Conservation (phyloP, 164 flowering plant species). For the Berberis thunbergii region DNA sequence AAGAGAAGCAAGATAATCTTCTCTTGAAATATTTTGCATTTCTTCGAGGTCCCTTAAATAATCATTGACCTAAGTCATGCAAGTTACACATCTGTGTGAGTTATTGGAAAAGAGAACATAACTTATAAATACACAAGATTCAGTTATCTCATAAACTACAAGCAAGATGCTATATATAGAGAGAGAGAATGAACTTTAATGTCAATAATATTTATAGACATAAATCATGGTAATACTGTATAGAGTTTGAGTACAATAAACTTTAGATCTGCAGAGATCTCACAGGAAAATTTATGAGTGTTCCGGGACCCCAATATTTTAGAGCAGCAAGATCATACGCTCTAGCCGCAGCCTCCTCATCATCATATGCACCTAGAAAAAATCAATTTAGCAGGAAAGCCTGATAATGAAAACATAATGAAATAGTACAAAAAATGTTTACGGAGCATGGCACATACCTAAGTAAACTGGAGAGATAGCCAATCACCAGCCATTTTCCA, state of each 20-base stretch:
- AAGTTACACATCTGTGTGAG: background rate
- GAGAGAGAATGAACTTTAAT: too few species aligned
- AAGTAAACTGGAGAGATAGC: slow-evolving; percentile 55
- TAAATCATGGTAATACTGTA: background rate
- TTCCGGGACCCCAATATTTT: slow-evolving; percentile 98
- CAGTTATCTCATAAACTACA: background rate
- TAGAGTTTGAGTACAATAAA: slow-evolving; percentile 1
- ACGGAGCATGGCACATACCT: slow-evolving; percentile 39
- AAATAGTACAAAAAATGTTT: background rate
- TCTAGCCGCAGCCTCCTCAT: slow-evolving; percentile 99
- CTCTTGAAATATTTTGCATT: slow-evolving; percentile 91
- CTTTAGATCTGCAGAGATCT: slow-evolving; percentile 18
- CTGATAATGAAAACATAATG: background rate
- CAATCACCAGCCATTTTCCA: slow-evolving; percentile 23
- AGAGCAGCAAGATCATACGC: slow-evolving; percentile 99
- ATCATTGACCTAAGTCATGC: slow-evolving; percentile 71
- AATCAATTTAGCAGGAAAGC: background rate
- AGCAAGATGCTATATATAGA: background rate
- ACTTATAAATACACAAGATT: slow-evolving; percentile 3
- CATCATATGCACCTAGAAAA: slow-evolving; percentile 90
- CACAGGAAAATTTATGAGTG: slow-evolving; percentile 96
- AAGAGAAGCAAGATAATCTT: slow-evolving; percentile 96
- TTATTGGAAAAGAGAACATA: background rate
- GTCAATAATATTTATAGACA: too few species aligned
- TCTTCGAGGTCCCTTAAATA: slow-evolving; percentile 95